A percentile compares a stretch with the other conserved stretches of the same genome.
Evolutionary conservation across 148 eudicot species (phyloP).

Genomic region (Rhododendron kiyosumense): DNA sequence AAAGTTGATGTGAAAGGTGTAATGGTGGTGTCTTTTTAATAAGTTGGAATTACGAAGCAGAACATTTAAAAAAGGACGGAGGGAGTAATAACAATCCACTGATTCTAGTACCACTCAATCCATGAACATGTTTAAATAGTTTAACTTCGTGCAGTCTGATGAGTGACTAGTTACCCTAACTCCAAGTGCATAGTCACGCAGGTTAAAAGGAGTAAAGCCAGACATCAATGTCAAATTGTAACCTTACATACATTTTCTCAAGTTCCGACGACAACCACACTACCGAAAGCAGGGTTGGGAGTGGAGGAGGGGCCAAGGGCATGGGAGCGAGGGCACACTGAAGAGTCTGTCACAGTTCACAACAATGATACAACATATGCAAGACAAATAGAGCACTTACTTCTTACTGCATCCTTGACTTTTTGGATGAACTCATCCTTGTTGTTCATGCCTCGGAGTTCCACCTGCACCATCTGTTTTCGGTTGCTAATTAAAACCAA

Average conservation of each 20-base stretch:
- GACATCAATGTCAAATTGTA: not conserved
- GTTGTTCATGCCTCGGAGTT: conserved; percentile 51
- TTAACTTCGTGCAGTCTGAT: not conserved
- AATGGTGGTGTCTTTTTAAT: no score
- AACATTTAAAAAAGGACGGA: no score
- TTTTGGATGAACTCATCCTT: conserved; percentile 57
- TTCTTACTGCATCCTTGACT: conserved; percentile 54
- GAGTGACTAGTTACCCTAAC: not conserved
- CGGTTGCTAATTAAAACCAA: conserved; percentile 15
- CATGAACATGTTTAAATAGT: not conserved
- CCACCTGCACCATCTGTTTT: conserved; percentile 68
- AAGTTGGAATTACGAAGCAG: no score
- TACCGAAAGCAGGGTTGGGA: not conserved
- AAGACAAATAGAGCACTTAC: conserved; percentile 35
- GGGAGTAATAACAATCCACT: not conserved
- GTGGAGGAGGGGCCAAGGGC: not conserved
- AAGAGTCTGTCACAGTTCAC: not conserved
- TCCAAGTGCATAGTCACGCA: not conserved
- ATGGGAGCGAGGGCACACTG: not conserved
- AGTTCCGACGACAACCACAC: not conserved
- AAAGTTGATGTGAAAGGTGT: no score
- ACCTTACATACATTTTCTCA: not conserved
- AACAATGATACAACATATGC: not conserved
- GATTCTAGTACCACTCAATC: not conserved
- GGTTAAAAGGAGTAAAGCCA: not conserved